A percentile compares a stretch with the other conserved stretches of the same genome.
phyloP scores from a whole-genome alignment of 1,284 basidiomycete species.

The Apiotrichum mycotoxinovorans region DNA sequence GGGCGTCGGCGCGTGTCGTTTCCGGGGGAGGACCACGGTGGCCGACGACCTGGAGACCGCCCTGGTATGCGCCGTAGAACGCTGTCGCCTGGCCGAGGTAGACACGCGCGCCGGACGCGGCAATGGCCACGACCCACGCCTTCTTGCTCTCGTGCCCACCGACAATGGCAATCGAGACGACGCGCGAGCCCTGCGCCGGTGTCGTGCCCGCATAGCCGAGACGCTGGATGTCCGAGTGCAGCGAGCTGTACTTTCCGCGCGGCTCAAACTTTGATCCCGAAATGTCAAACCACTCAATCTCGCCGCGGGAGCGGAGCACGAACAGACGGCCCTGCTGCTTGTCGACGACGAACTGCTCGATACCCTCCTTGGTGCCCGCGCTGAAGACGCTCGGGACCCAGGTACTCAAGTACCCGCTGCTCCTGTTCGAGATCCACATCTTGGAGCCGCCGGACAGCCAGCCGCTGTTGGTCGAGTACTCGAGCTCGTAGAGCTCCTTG shows the following conservation, averaged over 20 bases:
- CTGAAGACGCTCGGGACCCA: slow-evolving; percentile 28
- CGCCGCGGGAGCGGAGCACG: slow-evolving; percentile 34
- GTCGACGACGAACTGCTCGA: slow-evolving; percentile 42
- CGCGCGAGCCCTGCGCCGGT: slow-evolving; percentile 16
- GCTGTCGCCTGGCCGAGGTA: slow-evolving; percentile 12
- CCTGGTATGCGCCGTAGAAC: slow-evolving; percentile 1
- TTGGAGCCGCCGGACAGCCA: slow-evolving; percentile 69
- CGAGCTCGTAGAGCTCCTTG: slow-evolving; percentile 86
- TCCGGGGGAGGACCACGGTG: slow-evolving; percentile 34
- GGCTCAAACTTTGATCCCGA: slow-evolving; percentile 28
- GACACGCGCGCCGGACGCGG: slow-evolving; percentile 55
- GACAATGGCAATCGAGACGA: slow-evolving; percentile 47
- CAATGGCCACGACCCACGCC: slow-evolving; percentile 72
- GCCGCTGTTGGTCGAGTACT: slow-evolving; percentile 84
- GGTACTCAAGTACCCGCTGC: slow-evolving; percentile 31
- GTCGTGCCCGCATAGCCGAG: slow-evolving; percentile 17
- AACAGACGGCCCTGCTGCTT: slow-evolving; percentile 35
- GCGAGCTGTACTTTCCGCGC: slow-evolving; percentile 24
- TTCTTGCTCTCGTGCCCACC: slow-evolving; percentile 50
- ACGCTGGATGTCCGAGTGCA: slow-evolving; percentile 24
- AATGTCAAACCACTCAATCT: slow-evolving; percentile 38
- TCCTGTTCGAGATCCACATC: slow-evolving; percentile 33
- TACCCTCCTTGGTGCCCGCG: slow-evolving; percentile 33
- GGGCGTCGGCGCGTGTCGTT: slow-evolving; percentile 15
- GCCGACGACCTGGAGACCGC: slow-evolving; percentile 12